phyloP scores from a whole-genome alignment of 768 basidiomycete species.

The Symmetrospora coprosmae region DNA sequence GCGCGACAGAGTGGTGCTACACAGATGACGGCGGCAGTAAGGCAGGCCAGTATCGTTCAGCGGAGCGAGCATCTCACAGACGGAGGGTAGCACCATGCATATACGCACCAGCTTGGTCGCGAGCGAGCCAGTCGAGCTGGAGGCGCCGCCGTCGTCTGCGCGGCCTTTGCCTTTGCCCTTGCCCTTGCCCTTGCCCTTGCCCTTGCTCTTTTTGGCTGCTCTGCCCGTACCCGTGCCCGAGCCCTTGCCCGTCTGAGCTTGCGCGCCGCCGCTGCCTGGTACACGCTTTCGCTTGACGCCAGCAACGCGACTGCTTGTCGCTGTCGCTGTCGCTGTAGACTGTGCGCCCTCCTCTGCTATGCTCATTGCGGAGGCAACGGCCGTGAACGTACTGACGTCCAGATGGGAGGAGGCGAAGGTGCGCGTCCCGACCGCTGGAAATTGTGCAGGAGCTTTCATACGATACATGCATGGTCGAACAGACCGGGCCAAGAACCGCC shows the following conservation, averaged over 20 bases:
- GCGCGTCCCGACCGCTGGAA: too few relatives aligned
- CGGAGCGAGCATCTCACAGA: background rate
- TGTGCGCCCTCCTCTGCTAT: too few relatives aligned
- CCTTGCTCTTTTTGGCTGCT: background rate
- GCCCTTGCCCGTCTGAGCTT: background rate
- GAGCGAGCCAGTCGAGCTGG: too few relatives aligned
- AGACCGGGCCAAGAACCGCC: too few relatives aligned
- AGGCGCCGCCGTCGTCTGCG: background rate
- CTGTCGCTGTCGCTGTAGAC: too few relatives aligned
- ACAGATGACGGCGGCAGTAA: background rate
- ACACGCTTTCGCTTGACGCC: too few relatives aligned
- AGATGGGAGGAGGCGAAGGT: too few relatives aligned
- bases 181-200: constrained; percentile 8
- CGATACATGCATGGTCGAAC: too few relatives aligned
- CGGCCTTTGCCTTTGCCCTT: background rate
- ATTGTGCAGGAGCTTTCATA: too few relatives aligned
- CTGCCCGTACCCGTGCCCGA: background rate
- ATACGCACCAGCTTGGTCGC: constrained; percentile 10
- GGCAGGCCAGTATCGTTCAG: background rate
- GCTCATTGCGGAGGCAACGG: too few relatives aligned
- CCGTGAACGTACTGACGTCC: too few relatives aligned
- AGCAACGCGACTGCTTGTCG: too few relatives aligned
- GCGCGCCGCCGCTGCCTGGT: background rate
- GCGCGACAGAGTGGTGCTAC: constrained; percentile 14
- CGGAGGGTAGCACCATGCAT: background rate